phyloP scores from a whole-genome alignment of 495 filamentous ascomycete genomes.

The Aspergillus sparsus region DNA sequence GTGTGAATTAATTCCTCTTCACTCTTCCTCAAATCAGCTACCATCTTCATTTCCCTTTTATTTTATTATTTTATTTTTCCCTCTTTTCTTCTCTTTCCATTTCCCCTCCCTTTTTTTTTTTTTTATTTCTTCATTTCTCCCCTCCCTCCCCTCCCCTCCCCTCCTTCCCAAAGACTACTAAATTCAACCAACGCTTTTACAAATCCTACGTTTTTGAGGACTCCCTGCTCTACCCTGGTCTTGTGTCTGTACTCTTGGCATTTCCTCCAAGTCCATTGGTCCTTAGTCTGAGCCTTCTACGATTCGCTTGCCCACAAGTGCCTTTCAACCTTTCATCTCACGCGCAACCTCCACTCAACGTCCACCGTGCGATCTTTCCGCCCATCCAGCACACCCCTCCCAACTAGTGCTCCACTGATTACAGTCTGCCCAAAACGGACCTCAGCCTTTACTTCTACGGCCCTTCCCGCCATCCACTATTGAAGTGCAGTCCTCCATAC shows the following conservation, averaged over 20 bases:
- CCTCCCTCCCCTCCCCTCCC: constrained; percentile 4
- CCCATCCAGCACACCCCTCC: constrained; percentile 32
- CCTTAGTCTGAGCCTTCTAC: constrained; percentile 31
- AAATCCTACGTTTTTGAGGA: constrained; percentile 16
- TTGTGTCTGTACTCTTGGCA: constrained; percentile 32
- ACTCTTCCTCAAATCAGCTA: constrained; percentile 19
- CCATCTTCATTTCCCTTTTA: not conserved
- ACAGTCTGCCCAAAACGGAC: constrained; percentile 56
- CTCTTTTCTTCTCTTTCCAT: constrained; percentile 15
- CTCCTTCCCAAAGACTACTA: constrained; percentile 7
- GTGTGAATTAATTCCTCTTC: constrained; percentile 22
- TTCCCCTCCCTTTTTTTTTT: constrained; percentile 14
- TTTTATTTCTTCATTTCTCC: constrained; percentile 11
- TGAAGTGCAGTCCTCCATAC: constrained; percentile 51
- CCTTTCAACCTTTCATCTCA: constrained; percentile 35
- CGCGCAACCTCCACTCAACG: constrained; percentile 36
- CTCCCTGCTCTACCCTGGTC: constrained; percentile 18
- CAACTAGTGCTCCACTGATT: constrained; percentile 32
- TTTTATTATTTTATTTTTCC: constrained; percentile 7
- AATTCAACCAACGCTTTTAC: constrained; percentile 9
- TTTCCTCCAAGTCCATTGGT: constrained; percentile 28
- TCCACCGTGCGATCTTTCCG: constrained; percentile 34
- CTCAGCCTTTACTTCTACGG: constrained; percentile 36
- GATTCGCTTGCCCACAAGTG: constrained; percentile 30
- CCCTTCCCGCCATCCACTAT: constrained; percentile 44